phyloP scores from a whole-genome alignment of 306 rosid species.

The Glycine latifolia region DNA sequence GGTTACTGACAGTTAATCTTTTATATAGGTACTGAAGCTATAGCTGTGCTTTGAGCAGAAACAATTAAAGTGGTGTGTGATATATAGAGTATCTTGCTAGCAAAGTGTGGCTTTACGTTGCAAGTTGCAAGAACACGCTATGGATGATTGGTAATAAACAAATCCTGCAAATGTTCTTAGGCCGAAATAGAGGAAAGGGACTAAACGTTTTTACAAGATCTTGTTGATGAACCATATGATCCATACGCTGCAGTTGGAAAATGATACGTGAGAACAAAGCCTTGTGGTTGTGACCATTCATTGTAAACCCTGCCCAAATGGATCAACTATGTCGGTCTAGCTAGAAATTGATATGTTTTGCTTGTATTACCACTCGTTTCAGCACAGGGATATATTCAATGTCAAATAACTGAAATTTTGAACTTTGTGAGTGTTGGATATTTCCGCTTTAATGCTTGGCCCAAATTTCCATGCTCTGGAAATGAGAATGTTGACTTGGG shows the following conservation, averaged over 20 bases:
- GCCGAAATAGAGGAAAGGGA: conserved; percentile 50
- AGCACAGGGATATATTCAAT: not conserved
- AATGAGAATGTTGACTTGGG: too few species aligned
- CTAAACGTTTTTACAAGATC: conserved; percentile 39
- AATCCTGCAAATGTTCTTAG: conserved; percentile 37
- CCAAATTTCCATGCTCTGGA: too few species aligned
- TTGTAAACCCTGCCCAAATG: not conserved
- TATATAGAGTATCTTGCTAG: not conserved
- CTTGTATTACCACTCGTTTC: conserved; percentile 13
- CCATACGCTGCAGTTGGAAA: conserved; percentile 44
- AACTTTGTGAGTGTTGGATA: not conserved
- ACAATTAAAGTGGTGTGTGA: not conserved
- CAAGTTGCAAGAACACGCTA: conserved; percentile 37
- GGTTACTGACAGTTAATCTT: too few species aligned
- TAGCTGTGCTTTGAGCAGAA: not conserved
- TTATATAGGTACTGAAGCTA: too few species aligned
- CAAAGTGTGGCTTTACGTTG: conserved; percentile 18
- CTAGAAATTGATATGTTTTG: not conserved
- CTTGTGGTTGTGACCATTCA: conserved; percentile 24
- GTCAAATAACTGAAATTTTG: conserved; percentile 14
- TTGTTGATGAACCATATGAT: not conserved
- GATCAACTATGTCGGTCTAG: conserved; percentile 22
- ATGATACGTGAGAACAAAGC: conserved; percentile 24
- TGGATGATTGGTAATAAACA: conserved; percentile 24
- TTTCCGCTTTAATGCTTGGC: too few species aligned